Evolutionary conservation across 345 rosid genomes (phyloP).

Genomic region (Aquilaria sinensis): DNA sequence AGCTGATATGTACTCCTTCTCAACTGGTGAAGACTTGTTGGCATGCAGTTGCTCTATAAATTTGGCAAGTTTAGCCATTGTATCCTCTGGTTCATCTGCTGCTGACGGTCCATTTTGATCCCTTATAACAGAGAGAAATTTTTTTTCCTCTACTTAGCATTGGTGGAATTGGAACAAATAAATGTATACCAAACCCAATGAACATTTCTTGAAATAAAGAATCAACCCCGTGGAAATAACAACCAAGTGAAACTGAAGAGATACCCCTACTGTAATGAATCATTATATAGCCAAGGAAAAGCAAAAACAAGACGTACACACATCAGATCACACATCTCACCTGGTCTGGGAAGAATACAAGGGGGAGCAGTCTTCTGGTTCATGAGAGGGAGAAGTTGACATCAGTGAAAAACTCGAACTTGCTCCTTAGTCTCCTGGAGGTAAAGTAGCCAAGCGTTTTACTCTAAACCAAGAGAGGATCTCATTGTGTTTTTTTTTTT

Average conservation of each 20-base stretch:
- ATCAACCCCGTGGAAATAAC: neutral
- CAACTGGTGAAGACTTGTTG: slow-evolving; percentile 53
- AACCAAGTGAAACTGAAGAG: neutral
- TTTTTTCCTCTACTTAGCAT: slow-evolving; percentile 3
- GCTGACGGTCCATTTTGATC: slow-evolving; percentile 34
- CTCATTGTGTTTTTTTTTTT: too few species aligned
- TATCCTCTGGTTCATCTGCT: slow-evolving; percentile 51
- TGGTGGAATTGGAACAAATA: slow-evolving; percentile 2
- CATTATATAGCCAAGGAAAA: neutral
- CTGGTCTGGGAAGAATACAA: slow-evolving; percentile 26
- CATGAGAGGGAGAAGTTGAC: slow-evolving; percentile 54
- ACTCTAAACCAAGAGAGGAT: slow-evolving; percentile 5
- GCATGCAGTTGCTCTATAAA: slow-evolving; percentile 75
- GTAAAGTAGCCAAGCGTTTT: slow-evolving; percentile 7
- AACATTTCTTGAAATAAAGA: neutral
- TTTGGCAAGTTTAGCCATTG: slow-evolving; percentile 55
- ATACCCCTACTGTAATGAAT: neutral
- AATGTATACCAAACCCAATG: neutral
- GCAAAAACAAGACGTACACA: neutral
- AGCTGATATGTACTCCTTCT: slow-evolving; percentile 73
- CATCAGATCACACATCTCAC: slow-evolving; percentile 35
- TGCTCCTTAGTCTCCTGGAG: slow-evolving; percentile 24
- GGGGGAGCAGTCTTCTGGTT: slow-evolving; percentile 24
- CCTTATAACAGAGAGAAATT: slow-evolving; percentile 28
- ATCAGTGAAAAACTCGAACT: slow-evolving; percentile 36